Conservation (phyloP, 306 rosid genomes). For the Rubus parviflorus region DNA sequence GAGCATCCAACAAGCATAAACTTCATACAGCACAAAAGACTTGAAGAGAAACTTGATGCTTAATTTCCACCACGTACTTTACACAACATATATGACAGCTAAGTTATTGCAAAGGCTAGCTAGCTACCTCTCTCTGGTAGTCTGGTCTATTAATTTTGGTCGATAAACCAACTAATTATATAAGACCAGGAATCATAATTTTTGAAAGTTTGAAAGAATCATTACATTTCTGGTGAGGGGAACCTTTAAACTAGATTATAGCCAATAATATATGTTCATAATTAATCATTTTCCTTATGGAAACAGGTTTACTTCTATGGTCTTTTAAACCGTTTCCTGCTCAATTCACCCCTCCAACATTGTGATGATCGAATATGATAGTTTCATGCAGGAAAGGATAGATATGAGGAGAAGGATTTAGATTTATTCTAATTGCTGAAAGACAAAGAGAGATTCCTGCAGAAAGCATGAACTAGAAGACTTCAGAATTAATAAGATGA, state of each 20-base stretch:
- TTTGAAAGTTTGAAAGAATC: not conserved
- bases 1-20: slow-evolving; percentile 9
- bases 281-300: not conserved
- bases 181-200: not conserved
- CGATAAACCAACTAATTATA: not conserved
- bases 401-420: not conserved
- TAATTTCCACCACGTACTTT: not conserved
- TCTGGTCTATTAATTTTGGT: not conserved
- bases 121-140: not conserved
- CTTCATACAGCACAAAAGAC: not conserved
- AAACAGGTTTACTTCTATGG: not conserved
- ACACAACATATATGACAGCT: not conserved
- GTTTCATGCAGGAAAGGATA: not conserved
- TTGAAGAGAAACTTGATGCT: not conserved
- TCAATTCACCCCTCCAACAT: not conserved
- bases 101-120: not conserved
- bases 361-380: not conserved
- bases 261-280: not conserved
- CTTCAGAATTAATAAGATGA: not conserved
- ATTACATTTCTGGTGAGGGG: not conserved
- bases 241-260: not conserved
- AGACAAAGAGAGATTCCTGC: not conserved
- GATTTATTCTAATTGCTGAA: not conserved
- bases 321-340: not conserved
- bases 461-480: not conserved